Base-by-base conservation (phyloP, 257 asterid species). In the Schizonepeta tenuifolia region DNA sequence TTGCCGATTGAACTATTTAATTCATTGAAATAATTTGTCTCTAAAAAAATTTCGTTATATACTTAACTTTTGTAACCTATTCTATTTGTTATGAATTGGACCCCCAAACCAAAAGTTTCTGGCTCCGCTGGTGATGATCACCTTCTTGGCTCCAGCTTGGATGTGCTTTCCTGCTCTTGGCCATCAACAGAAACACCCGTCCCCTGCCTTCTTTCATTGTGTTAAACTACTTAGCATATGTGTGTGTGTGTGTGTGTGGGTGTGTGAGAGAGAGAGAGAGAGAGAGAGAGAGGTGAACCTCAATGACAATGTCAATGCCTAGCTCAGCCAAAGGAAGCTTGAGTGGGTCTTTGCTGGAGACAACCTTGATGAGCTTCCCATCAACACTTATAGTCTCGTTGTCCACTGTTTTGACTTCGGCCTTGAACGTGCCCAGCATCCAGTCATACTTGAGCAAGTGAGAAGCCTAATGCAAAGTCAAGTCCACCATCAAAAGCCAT, bases 131-230 rank as follows among this genome's bases (percentile, higher is more conserved):
- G n/a, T 93, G 75, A 93, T 93, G 46, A 93, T 80, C 57, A 93
- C 98, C 84, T 93, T 93, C 87, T 90, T 93, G n/a, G 97, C 98
- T 53, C 98, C 98, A 2, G 97, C 98, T 82, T 90, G 97, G 89
- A 93, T 83, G 75, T 93, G 98, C 83, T 93, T 90, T 56, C 98
- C 97, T 1, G 98, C 98, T 62, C 98, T 96, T 2, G 98, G 4
- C 98, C 96, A 68, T 90, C 98, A 31, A 90, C 96, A 6, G 90
- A 93, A 38, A 90, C 98, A 65, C 97, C 97, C 0, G 97, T 93
- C 69, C 98, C 98, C 96, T 90, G 78, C 57, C 51, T 22, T 36
- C 10, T 1, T 36, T 36, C 10, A 9, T 36, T 36, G 41, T 36
- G 41, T 36, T 36, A n/a, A n/a, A n/a, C n/a, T n/a, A n/a, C n/a